Base-by-base conservation (phyloP, 192 early-diverging fungal genomes). In the Podila clonocystis region DNA sequence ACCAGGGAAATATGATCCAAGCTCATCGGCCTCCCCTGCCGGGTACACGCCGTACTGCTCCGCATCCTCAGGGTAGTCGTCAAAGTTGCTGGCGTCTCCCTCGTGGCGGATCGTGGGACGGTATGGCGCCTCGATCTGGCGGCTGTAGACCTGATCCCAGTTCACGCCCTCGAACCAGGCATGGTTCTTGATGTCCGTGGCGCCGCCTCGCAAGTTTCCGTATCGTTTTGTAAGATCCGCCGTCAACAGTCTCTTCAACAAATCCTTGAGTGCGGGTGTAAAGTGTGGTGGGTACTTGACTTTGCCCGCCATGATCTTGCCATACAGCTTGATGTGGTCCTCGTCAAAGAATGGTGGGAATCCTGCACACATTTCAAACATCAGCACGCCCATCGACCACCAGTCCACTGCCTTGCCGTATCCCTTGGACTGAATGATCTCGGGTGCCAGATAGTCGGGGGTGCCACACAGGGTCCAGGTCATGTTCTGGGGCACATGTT, bases 281-380 rank as follows among this genome's bases (percentile, higher is more conserved):
- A 98, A 96, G 75, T 93, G 91, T 58, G 91, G 65, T n/a, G 96
- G 95, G 88, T 95, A 98, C 73, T 89, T 85, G 50, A 95, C 91
- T 38, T 88, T 91, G 34, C 96, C 94, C 2, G 88, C 88, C 70
- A 98, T 83, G 62, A 98, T 97, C 85, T 97, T 96, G 85, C 96
- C 97, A 74, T 97, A 98, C 62, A 98, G 74, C 65, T 93, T 92
- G 82, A 95, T 91, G 76, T 95, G 96, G 78, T 97, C 95, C 66
- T 98, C 96, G 85, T 97, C 96, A 73, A 94, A 95, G 87, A 98
- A 98, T 49, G 96, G 96, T 61, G 96, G 96, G 73, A 95, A 92
- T 58, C 96, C 96, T 9, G 96, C 96, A 31, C 96, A 87, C 96
- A 98, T 98, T 86, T 97, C 95, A 75, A 95, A 97, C 61, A 98